Base-by-base conservation (phyloP, 345 rosid genomes). In the Gossypium arboreum region DNA sequence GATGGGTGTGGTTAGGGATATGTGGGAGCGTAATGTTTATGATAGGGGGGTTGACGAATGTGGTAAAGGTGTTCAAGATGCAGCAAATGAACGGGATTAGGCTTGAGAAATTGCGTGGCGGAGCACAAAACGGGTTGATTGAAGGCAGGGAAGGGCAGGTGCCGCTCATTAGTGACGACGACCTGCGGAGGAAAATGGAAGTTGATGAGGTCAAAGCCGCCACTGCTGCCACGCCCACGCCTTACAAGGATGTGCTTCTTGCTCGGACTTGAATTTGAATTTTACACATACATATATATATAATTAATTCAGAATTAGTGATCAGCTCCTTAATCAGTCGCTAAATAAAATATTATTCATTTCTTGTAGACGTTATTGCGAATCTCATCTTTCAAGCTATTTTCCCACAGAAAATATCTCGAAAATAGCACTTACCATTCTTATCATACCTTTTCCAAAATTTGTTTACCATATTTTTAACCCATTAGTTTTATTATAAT, bases 21-120 rank as follows among this genome's bases (percentile, higher is more conserved):
- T 77, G 74, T 1, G 93, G 94, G 7, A 78, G 91, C 76, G 27
- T 88, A 47, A 51, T 87, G 77, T 80, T 92, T 16, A 79, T 86
- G 58, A 41, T 79, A 0, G 93, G 88, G 60, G 97, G 97, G 68
- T 65, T 91, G 20, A 77, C 82, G 45, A 92, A 91, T 24, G 87
- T 86, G 3, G 86, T 86, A 5, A 94, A 88, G 78, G 93, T 94
- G 71, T 91, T 92, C 84, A 86, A 88, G 82, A 86, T 91, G 79
- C 89, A 87, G 65, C 94, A 88, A 58, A 71, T 79, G 7, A 75
- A 63, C 16, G 88, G 84, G 9, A 76, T 87, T 17, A 79, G 90
- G 77, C 87, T 92, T 0, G 97, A 92, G 88, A 94, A 91, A 75
- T 78, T 91, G 27, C 73, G 94, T 0, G 95, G 97, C 66, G 92